Evolutionary conservation across 495 filamentous ascomycete species (phyloP), one percentile per base, ranked within the genome.

Genomic region (Talaromyces wortmannii): DNA sequence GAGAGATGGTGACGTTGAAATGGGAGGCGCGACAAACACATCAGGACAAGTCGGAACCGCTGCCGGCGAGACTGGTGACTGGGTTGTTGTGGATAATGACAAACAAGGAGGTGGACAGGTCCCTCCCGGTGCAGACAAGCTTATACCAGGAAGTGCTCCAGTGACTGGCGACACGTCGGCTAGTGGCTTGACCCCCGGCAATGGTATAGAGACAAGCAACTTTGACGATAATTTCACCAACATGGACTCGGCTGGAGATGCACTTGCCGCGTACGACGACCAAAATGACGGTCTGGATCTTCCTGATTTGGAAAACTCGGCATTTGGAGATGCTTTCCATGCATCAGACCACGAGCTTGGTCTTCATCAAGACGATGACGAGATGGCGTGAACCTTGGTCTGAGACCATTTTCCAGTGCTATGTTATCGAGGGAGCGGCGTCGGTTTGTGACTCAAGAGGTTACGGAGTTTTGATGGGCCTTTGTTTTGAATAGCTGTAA

Each of bases 271-370:
- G 13, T 86, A 78, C 57, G 74, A 67, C n/a, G 75, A 78, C 48
- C 77, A 78, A 48, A 70, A 79, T 42, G 80, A 75, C 43, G 77
- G 68, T 1, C 58, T 77, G 12, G 76, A 76, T 56, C 67, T 79
- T 6, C 73, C 76, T 11, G 80, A 78, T 49, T 62, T 84, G 45
- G 80, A 82, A 23, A 77, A 82, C 56, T 81, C 77, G 40, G 82
- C 81, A 12, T 86, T 86, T 67, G 82, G 80, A 7, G 81, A 85
- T 53, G 81, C 83, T 2, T 81, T 84, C 65, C 80, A 83, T 53
- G 79, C 76, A 18, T 82, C 81, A 33, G 79, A 83, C 57, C 73
- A 78, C 55, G 73, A 76, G 55, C 67, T 73, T 55, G 69, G 66
- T 10, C 72, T 74, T 57, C 64, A 75, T 55, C 72, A 66, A 11